These are phyloP conservation scores for Triadica sebifera DNA, from an alignment of 345 rosid species.

Conservation along the genomic window DNA sequence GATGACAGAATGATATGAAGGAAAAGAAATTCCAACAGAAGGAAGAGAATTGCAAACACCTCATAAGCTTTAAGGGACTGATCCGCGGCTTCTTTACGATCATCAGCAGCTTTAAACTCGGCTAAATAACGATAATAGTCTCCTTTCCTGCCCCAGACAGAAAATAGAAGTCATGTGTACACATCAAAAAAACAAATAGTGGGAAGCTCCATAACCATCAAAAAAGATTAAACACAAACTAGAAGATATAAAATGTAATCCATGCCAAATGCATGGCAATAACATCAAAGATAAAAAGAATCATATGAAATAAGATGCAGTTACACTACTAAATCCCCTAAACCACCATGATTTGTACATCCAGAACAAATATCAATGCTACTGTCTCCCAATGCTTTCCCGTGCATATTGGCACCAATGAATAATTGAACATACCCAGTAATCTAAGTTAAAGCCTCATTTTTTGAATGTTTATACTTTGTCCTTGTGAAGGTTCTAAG, in stretches of 20 bases:
- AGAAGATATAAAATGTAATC: background rate
- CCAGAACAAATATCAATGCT: no score
- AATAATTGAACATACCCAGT: background rate
- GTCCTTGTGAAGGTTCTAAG: background rate
- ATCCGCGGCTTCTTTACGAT: constrained; percentile 55
- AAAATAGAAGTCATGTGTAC: constrained; percentile 4
- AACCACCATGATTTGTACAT: no score
- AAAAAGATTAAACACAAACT: background rate
- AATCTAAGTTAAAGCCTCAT: background rate
- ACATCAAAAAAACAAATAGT: background rate
- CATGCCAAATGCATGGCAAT: background rate
- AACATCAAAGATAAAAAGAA: background rate
- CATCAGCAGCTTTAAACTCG: constrained; percentile 44
- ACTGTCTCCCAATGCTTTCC: background rate
- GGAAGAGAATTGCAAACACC: constrained; percentile 20
- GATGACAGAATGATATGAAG: background rate
- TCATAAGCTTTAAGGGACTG: constrained; percentile 58
- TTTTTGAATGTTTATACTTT: background rate
- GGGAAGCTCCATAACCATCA: background rate
- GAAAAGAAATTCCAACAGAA: background rate
- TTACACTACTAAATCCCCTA: no score
- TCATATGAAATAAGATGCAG: background rate
- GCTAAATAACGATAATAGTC: constrained; percentile 56
- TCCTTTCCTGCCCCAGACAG: constrained; percentile 44
- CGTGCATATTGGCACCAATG: background rate